These are phyloP conservation scores for Xylariaceae sp. DNA, from an alignment of 2,329 filamentous ascomycete genomes.

Conservation along the genomic window DNA sequence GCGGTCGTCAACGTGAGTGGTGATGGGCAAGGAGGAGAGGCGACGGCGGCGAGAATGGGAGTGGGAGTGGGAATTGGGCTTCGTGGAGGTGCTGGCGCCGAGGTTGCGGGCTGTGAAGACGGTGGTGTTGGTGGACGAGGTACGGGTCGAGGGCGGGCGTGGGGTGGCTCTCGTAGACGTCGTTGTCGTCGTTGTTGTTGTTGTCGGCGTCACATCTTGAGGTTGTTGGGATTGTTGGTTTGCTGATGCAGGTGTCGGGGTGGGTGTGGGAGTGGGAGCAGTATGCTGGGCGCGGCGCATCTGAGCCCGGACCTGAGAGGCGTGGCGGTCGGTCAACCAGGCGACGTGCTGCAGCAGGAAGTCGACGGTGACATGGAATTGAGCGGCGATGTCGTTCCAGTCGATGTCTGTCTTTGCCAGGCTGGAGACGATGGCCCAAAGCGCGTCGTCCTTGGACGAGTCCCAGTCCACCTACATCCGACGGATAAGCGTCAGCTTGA, in stretches of 20 bases:
- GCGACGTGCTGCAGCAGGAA: slow-evolving; percentile 92
- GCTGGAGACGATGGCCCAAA: slow-evolving; percentile 88
- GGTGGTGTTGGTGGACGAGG: slow-evolving; percentile 44
- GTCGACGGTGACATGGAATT: slow-evolving; percentile 79
- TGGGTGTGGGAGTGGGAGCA: slow-evolving; percentile 51
- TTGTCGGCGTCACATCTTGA: slow-evolving; percentile 50
- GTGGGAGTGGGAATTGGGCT: slow-evolving; percentile 26
- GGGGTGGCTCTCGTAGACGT: slow-evolving; percentile 41
- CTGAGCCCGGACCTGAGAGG: slow-evolving; percentile 84
- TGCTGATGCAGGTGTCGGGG: slow-evolving; percentile 54
- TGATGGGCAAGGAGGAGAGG: slow-evolving; percentile 44
- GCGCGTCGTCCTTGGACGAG: slow-evolving; percentile 73
- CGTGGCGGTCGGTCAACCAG: slow-evolving; percentile 87
- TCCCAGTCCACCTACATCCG: slow-evolving; percentile 80
- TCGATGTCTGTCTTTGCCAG: slow-evolving; percentile 80
- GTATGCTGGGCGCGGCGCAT: slow-evolving; percentile 70
- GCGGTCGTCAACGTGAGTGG: slow-evolving; percentile 28
- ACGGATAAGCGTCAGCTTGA: slow-evolving; percentile 2
- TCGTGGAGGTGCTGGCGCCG: slow-evolving; percentile 31
- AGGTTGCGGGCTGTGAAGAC: slow-evolving; percentile 33
- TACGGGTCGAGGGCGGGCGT: slow-evolving; percentile 45
- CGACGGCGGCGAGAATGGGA: slow-evolving; percentile 33
- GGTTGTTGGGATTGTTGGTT: slow-evolving; percentile 41
- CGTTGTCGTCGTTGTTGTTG: slow-evolving; percentile 41
- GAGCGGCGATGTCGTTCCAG: slow-evolving; percentile 67